phyloP scores from a whole-genome alignment of 2,329 filamentous ascomycete genomes.

The Penicillium sclerotigenum region DNA sequence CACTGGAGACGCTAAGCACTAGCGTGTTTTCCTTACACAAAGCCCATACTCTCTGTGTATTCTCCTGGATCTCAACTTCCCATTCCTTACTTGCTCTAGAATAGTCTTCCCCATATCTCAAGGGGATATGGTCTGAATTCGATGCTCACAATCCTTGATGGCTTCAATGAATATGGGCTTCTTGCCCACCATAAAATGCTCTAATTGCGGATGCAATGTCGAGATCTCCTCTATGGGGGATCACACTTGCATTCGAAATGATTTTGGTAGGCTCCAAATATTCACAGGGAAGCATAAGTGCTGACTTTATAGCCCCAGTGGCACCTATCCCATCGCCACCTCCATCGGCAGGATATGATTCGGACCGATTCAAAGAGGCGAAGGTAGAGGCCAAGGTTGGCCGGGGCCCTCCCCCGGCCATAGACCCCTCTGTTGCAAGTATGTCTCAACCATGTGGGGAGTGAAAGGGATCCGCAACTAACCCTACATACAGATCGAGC shows the following conservation, averaged over 20 bases:
- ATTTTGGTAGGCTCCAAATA: constrained; percentile 35
- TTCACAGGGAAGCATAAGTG: background rate
- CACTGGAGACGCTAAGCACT: constrained; percentile 21
- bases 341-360: constrained; percentile 27
- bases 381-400: constrained; percentile 44
- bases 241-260: constrained; percentile 62
- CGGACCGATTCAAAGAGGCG: constrained; percentile 20
- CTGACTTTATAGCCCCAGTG: constrained; percentile 10
- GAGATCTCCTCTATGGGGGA: constrained; percentile 84
- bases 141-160: constrained; percentile 25
- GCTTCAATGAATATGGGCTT: constrained; percentile 60
- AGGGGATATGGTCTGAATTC: constrained; percentile 12
- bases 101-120: constrained; percentile 1
- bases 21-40: constrained; percentile 11
- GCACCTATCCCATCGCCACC: constrained; percentile 27
- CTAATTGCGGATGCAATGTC: constrained; percentile 71
- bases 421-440: constrained; percentile 60
- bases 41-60: no score
- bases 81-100: background rate
- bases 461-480: constrained; percentile 4
- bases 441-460: constrained; percentile 31
- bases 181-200: constrained; percentile 84
- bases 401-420: constrained; percentile 51
- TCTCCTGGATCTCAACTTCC: constrained; percentile 6
- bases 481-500: constrained; percentile 34